These are phyloP conservation scores for Boletus insuetus DNA, from an alignment of 768 basidiomycete genomes.

Conservation along the genomic window DNA sequence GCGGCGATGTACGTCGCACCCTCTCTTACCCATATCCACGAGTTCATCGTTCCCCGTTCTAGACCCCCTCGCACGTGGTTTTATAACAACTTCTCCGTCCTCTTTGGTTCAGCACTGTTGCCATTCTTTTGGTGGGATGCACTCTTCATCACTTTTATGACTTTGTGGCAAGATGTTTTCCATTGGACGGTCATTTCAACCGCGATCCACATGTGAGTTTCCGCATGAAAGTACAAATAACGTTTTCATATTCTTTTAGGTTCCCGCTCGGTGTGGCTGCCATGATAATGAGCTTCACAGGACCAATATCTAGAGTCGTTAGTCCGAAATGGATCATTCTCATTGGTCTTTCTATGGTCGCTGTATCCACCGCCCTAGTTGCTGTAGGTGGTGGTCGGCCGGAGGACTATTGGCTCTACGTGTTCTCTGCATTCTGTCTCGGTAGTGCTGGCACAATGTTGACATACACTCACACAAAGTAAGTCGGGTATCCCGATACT, in stretches of 20 bases:
- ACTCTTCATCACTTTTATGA: conserved; percentile 34
- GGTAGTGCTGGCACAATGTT: conserved; percentile 47
- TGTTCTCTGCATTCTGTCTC: conserved; percentile 50
- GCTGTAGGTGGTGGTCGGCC: conserved; percentile 40
- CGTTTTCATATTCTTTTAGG: conserved; percentile 22
- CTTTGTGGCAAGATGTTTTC: conserved; percentile 41
- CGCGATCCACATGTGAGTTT: conserved; percentile 38
- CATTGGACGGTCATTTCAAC: conserved; percentile 41
- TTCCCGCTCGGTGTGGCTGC: conserved; percentile 42
- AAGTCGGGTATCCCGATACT: conserved; percentile 14
- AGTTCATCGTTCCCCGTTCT: not conserved
- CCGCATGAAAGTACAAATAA: not conserved
- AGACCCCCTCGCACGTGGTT: conserved; percentile 45
- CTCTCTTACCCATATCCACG: not conserved
- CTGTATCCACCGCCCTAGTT: conserved; percentile 40
- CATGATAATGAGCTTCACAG: conserved; percentile 38
- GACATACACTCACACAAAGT: conserved; percentile 49
- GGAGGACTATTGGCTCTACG: conserved; percentile 44
- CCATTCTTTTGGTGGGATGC: conserved; percentile 44
- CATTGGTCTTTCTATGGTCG: conserved; percentile 36
- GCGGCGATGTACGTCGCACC: conserved; percentile 41
- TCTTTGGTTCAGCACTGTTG: conserved; percentile 37
- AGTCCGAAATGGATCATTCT: conserved; percentile 47
- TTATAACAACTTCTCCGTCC: conserved; percentile 40
- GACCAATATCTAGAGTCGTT: conserved; percentile 36